phyloP scores from a whole-genome alignment of 495 filamentous ascomycete species.

The Immersiella caudata region DNA sequence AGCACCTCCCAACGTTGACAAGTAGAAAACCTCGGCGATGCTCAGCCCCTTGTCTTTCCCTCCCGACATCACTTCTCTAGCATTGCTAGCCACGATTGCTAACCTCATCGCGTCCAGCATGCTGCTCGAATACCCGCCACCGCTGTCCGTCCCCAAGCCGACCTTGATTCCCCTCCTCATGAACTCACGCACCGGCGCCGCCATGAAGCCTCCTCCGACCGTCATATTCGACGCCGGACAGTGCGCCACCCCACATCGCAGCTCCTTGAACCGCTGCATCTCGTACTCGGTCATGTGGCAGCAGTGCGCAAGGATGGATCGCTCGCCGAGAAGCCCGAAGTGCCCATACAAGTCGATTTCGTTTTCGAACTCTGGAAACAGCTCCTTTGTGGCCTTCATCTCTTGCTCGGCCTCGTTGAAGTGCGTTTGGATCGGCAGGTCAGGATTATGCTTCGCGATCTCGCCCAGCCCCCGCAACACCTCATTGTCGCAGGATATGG shows the following conservation, averaged over 20 bases:
- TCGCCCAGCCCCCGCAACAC: slow-evolving; percentile 56
- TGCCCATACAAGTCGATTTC: slow-evolving; percentile 60
- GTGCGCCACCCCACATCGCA: slow-evolving; percentile 62
- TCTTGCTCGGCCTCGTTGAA: slow-evolving; percentile 64
- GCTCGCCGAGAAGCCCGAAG: slow-evolving; percentile 55
- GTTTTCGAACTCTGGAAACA: slow-evolving; percentile 56
- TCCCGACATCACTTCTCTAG: slow-evolving; percentile 51
- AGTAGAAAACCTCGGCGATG: slow-evolving; percentile 59
- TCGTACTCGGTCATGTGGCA: slow-evolving; percentile 61
- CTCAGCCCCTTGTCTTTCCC: slow-evolving; percentile 54
- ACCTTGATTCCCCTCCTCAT: slow-evolving; percentile 63
- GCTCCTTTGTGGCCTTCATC: slow-evolving; percentile 50
- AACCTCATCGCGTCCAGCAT: slow-evolving; percentile 63
- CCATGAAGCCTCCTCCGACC: slow-evolving; percentile 62
- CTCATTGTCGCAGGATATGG: slow-evolving; percentile 58
- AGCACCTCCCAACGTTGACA: slow-evolving; percentile 67
- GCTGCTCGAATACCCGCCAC: slow-evolving; percentile 63
- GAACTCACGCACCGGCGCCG: slow-evolving; percentile 61
- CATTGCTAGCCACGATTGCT: slow-evolving; percentile 64
- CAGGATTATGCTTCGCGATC: slow-evolving; percentile 52
- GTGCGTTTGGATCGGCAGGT: slow-evolving; percentile 65
- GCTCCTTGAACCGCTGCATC: slow-evolving; percentile 47
- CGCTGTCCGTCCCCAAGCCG: slow-evolving; percentile 67
- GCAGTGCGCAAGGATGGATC: slow-evolving; percentile 67
- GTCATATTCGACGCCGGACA: slow-evolving; percentile 68